phyloP scores from a whole-genome alignment of 495 filamentous ascomycete species.

The Halenospora varia region DNA sequence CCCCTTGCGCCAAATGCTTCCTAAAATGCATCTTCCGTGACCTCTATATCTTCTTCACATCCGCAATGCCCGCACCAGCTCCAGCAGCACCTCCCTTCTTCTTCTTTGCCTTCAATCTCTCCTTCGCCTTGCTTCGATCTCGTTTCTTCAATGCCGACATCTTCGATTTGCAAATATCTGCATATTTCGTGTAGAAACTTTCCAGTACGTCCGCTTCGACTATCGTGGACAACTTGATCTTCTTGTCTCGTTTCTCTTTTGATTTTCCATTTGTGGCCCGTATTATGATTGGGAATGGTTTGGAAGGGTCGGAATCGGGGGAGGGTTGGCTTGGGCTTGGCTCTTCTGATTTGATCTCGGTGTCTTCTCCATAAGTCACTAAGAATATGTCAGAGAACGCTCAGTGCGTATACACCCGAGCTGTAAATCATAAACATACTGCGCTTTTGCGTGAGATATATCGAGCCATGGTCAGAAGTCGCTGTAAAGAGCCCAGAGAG shows the following conservation, averaged over 20 bases:
- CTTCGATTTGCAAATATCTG: conserved; percentile 85
- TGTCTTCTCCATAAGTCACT: conserved; percentile 34
- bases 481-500: conserved; percentile 66
- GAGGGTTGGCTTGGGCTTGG: conserved; percentile 36
- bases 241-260: conserved; percentile 45
- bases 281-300: conserved; percentile 69
- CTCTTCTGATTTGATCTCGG: conserved; percentile 3
- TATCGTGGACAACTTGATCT: conserved; percentile 80
- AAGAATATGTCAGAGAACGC: not conserved
- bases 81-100: conserved; percentile 41
- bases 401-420: no score
- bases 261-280: conserved; percentile 77
- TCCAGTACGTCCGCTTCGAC: conserved; percentile 74
- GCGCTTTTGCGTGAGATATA: conserved; percentile 85
- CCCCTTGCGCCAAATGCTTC: no score
- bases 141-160: conserved; percentile 91
- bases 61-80: conserved; percentile 8
- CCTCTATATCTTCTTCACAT: no score
- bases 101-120: conserved; percentile 70
- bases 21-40: no score
- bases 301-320: conserved; percentile 46
- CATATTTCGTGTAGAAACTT: conserved; percentile 77
- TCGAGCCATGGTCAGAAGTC: conserved; percentile 60
- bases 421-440: conserved; percentile 39
- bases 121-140: conserved; percentile 79